These are phyloP conservation scores for Metschnikowia lochheadii DNA, from an alignment of 805 yeast species.

Conservation along the genomic window DNA sequence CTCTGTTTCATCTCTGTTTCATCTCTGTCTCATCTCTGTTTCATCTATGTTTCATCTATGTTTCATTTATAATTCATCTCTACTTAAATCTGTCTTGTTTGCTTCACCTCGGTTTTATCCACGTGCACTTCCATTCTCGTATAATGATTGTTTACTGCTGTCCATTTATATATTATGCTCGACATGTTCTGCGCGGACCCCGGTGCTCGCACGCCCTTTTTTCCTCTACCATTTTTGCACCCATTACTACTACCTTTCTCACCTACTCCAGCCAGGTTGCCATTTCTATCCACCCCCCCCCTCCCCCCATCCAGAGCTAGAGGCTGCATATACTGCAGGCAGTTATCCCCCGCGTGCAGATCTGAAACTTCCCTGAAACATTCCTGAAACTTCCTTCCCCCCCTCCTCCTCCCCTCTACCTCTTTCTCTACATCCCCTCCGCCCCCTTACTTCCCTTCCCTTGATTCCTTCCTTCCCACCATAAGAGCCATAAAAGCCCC, in stretches of 20 bases:
- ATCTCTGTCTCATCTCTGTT: background rate
- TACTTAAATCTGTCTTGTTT: background rate
- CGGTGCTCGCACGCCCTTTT: conserved; percentile 7
- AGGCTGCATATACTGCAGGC: conserved; percentile 1
- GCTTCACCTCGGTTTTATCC: background rate
- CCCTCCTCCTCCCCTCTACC: conserved; percentile 6
- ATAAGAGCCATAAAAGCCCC: no score
- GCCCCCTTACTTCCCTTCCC: conserved; percentile 8
- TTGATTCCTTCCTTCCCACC: background rate
- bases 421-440: conserved; percentile 10
- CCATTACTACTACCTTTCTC: conserved; percentile 9
- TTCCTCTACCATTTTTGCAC: conserved; percentile 18
- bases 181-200: background rate
- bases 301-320: background rate
- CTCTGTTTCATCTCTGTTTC: background rate
- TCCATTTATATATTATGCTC: no score
- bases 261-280: background rate
- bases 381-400: background rate
- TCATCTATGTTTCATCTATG: background rate
- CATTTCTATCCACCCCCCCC: background rate
- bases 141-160: no score
- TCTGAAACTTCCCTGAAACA: background rate
- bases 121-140: background rate
- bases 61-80: background rate
- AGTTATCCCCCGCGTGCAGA: background rate